Base-by-base conservation (phyloP, 768 basidiomycete genomes). In the Phylloporus sp. region DNA sequence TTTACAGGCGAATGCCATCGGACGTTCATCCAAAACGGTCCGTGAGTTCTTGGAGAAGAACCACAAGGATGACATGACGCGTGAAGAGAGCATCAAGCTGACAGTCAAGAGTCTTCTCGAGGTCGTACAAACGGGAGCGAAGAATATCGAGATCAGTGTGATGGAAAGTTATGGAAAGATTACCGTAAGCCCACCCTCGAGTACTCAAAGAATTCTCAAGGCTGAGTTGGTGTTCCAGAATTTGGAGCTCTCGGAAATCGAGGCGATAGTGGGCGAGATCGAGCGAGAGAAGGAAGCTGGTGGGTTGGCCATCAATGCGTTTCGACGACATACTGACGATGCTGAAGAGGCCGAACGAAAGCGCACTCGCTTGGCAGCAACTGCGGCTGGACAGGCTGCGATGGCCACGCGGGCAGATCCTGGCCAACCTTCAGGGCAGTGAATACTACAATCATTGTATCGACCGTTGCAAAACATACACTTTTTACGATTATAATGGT, bases 71-170 rank as follows among this genome's bases (percentile, higher is more conserved):
- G 90, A 89, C 54, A 74, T 96, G 72, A 74, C 80, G 7, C 76
- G 90, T 49, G 92, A 92, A 40, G 92, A 96, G 50, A 84, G 86
- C 42, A 88, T 99, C 67, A 96, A 96, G 67, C 71, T 99, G 38
- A 92, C 96, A 0, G 81, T 99, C 52, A 98, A 97, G 74, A 88
- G 86, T 63, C 72, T 99, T 58, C 74, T 99, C 20, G 96, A 99
- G 67, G 94, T 99, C 29, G 96, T 99, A 8, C 96, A 98, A 71
- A 97, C 96, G 2, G 96, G 96, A n/a, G 96, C 96, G 5, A 98
- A 98, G 75, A 99, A 99, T 68, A 98, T 99, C 53, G 96, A 99
- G 67, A 91, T 99, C 58, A 93, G 88, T 52, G 90, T 97, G 36
- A 94, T 98, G 90, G 93, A 96, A 62, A 80, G 84, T 50, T 97